Conservation (phyloP, 108 stramenopile genomes). For the Conticribra guillardii region DNA sequence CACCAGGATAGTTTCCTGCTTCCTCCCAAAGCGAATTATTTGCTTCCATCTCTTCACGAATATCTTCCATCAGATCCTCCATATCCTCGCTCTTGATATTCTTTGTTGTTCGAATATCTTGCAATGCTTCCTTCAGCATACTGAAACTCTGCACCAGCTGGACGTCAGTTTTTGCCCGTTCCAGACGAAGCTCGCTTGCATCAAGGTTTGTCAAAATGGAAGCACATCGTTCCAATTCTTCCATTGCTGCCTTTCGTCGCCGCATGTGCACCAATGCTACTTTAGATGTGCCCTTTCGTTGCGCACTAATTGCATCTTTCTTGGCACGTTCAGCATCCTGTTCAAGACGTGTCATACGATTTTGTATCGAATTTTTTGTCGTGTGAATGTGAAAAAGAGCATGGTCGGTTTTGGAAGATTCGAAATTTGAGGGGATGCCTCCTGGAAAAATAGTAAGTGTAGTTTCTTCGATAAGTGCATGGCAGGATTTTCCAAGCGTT, state of each 20-base stretch:
- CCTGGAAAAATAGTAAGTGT: constrained; percentile 33
- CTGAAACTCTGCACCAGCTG: constrained; percentile 28
- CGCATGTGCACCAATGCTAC: constrained; percentile 36
- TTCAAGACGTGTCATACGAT: constrained; percentile 30
- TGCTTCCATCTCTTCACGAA: constrained; percentile 35
- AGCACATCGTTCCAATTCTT: constrained; percentile 39
- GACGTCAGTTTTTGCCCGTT: constrained; percentile 36
- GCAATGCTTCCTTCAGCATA: constrained; percentile 24
- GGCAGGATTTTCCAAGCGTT: constrained; percentile 24
- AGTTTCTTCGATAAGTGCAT: constrained; percentile 31
- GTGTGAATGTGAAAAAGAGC: constrained; percentile 42
- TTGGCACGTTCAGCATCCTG: constrained; percentile 27
- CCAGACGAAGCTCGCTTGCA: constrained; percentile 36
- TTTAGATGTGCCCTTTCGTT: constrained; percentile 11
- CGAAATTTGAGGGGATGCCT: constrained; percentile 24
- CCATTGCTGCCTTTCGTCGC: constrained; percentile 35
- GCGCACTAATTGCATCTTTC: constrained; percentile 21
- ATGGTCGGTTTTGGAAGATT: constrained; percentile 15
- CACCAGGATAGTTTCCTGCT: background rate
- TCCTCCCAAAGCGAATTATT: background rate
- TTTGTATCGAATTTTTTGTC: constrained; percentile 23
- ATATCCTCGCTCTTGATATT: constrained; percentile 13
- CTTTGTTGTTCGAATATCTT: constrained; percentile 20
- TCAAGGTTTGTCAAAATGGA: constrained; percentile 31
- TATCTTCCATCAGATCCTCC: constrained; percentile 38